phyloP scores from a whole-genome alignment of 2,329 filamentous ascomycete species.

The Pseudogymnoascus sp. region DNA sequence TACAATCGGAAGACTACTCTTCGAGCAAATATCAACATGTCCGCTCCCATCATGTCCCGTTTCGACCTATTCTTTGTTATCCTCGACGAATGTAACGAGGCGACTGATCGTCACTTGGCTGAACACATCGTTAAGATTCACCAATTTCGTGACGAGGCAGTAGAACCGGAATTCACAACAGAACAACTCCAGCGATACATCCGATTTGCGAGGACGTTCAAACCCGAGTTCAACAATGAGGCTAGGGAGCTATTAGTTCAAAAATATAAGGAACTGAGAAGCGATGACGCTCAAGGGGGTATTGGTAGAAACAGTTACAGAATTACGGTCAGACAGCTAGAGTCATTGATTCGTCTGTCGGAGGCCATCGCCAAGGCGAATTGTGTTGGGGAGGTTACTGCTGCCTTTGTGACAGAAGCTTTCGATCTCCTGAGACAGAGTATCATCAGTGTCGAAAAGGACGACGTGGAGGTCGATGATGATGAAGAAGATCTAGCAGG shows the following conservation, averaged over 20 bases:
- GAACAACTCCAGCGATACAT: slow-evolving; percentile 97
- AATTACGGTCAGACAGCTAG: slow-evolving; percentile 92
- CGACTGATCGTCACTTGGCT: slow-evolving; percentile 80
- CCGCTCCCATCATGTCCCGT: slow-evolving; percentile 96
- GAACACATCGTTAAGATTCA: slow-evolving; percentile 93
- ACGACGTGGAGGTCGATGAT: slow-evolving; percentile 88
- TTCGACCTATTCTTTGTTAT: slow-evolving; percentile 99
- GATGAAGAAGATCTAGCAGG: slow-evolving; percentile 52
- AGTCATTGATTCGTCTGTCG: slow-evolving; percentile 88
- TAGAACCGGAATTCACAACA: slow-evolving; percentile 88
- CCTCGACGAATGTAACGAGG: slow-evolving; percentile 91
- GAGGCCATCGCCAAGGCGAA: slow-evolving; percentile 99
- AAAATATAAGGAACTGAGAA: slow-evolving; percentile 90
- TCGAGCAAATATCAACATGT: slow-evolving; percentile 95
- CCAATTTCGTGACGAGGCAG: slow-evolving; percentile 81
- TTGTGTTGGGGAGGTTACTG: slow-evolving; percentile 81
- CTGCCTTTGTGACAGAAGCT: slow-evolving; percentile 81
- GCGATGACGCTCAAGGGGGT: slow-evolving; percentile 88
- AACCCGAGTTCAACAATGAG: slow-evolving; percentile 81
- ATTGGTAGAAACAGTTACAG: slow-evolving; percentile 92
- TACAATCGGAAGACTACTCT: slow-evolving; percentile 95
- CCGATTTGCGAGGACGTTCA: slow-evolving; percentile 89
- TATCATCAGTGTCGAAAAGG: slow-evolving; percentile 96
- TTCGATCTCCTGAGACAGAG: slow-evolving; percentile 85
- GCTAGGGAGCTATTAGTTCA: slow-evolving; percentile 78